A percentile compares a stretch with the other conserved stretches of the same genome.
Conservation (phyloP, 768 basidiomycete species). For the Filobasidium wieringae region DNA sequence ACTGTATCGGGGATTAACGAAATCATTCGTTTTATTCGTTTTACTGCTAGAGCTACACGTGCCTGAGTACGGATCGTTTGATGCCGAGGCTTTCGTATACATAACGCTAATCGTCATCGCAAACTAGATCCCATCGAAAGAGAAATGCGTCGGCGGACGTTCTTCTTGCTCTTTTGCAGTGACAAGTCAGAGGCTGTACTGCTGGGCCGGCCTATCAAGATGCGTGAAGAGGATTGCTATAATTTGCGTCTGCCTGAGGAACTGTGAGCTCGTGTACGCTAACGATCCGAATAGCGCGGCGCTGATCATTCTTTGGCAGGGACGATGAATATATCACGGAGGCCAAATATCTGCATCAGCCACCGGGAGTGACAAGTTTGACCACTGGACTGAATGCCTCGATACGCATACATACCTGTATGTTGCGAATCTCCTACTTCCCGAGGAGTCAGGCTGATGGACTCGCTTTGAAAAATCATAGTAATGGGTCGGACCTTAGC, state of each 20-base stretch:
- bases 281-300: no score
- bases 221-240: slow-evolving; percentile 74
- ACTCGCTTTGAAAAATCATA: no score
- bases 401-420: slow-evolving; percentile 56
- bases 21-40: no score
- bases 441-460: no score
- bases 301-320: slow-evolving; percentile 30
- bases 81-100: no score
- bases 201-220: slow-evolving; percentile 68
- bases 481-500: slow-evolving; percentile 26
- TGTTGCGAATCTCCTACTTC: not conserved
- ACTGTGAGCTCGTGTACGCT: slow-evolving; percentile 31
- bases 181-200: slow-evolving; percentile 65
- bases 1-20: no score
- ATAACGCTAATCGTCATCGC: slow-evolving; percentile 56
- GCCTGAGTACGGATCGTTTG: slow-evolving; percentile 6
- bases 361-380: slow-evolving; percentile 68
- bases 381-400: slow-evolving; percentile 79
- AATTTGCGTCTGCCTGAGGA: slow-evolving; percentile 33
- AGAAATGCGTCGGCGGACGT: slow-evolving; percentile 70
- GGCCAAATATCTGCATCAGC: slow-evolving; percentile 69
- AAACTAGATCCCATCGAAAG: slow-evolving; percentile 72
- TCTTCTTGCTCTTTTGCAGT: slow-evolving; percentile 82
- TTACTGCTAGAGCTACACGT: slow-evolving; percentile 12
- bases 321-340: slow-evolving; percentile 56